Conservation (phyloP, 345 rosid genomes). For the Orychophragmus violaceus region DNA sequence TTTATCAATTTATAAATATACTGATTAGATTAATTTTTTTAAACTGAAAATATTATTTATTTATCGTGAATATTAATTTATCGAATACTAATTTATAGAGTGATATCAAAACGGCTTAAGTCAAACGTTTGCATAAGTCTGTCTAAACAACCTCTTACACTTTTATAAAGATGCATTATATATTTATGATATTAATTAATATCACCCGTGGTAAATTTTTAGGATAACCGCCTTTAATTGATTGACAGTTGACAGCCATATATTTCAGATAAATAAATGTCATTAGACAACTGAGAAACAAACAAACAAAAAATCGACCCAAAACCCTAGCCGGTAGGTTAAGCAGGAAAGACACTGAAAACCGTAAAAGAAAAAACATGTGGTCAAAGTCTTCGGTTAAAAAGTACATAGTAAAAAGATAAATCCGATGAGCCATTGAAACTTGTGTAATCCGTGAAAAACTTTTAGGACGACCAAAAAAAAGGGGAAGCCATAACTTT, state of each 20-base stretch:
- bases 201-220: neutral
- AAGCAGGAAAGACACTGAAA: slow-evolving; percentile 22
- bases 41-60: too few species aligned
- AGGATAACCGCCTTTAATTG: neutral
- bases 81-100: too few species aligned
- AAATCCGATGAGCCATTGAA: slow-evolving; percentile 17
- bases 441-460: slow-evolving; percentile 22
- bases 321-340: slow-evolving; percentile 11
- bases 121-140: neutral
- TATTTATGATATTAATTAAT: neutral
- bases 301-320: neutral
- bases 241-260: neutral
- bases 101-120: neutral
- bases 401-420: slow-evolving; percentile 21
- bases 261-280: slow-evolving; percentile 1
- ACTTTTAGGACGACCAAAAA: slow-evolving; percentile 11
- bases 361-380: slow-evolving; percentile 1
- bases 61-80: too few species aligned
- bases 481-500: neutral
- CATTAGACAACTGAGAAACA: neutral
- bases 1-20: too few species aligned
- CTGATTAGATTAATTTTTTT: too few species aligned
- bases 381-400: slow-evolving; percentile 20
- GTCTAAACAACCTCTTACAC: neutral
- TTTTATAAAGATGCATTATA: neutral